Evolutionary conservation across 1,139 yeast species (phyloP).

Genomic region (Lodderomyces oxycetoniae): DNA sequence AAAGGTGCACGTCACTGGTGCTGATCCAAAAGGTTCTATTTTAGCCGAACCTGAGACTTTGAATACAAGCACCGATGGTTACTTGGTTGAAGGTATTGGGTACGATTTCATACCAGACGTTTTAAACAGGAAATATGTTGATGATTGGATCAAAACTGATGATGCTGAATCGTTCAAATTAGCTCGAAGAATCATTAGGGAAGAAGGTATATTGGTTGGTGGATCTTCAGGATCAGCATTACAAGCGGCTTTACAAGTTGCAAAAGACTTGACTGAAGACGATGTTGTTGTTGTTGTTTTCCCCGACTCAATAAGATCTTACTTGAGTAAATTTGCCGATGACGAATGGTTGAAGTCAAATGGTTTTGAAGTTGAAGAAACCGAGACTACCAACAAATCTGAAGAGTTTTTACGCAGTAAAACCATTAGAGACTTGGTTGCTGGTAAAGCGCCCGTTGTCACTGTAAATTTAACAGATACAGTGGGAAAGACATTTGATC

Average conservation of each 20-base stretch:
- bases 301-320: constrained; percentile 87
- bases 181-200: constrained; percentile 78
- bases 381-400: constrained; percentile 41
- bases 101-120: constrained; percentile 87
- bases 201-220: constrained; percentile 85
- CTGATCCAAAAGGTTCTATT: constrained; percentile 86
- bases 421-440: constrained; percentile 63
- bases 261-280: constrained; percentile 64
- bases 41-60: constrained; percentile 77
- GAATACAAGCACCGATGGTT: constrained; percentile 55
- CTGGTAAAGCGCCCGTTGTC: constrained; percentile 71
- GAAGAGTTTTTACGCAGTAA: constrained; percentile 46
- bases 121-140: constrained; percentile 61
- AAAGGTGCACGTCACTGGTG: constrained; percentile 62
- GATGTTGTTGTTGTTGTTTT: constrained; percentile 77
- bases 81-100: constrained; percentile 89
- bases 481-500: constrained; percentile 62
- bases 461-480: constrained; percentile 63
- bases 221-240: constrained; percentile 86
- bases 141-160: constrained; percentile 82
- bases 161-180: constrained; percentile 76
- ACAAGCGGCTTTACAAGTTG: constrained; percentile 73
- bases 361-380: constrained; percentile 55
- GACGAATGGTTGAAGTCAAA: constrained; percentile 89
- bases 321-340: constrained; percentile 82